phyloP scores from a whole-genome alignment of 2,329 filamentous ascomycete species.

The Escovopsis sp. region DNA sequence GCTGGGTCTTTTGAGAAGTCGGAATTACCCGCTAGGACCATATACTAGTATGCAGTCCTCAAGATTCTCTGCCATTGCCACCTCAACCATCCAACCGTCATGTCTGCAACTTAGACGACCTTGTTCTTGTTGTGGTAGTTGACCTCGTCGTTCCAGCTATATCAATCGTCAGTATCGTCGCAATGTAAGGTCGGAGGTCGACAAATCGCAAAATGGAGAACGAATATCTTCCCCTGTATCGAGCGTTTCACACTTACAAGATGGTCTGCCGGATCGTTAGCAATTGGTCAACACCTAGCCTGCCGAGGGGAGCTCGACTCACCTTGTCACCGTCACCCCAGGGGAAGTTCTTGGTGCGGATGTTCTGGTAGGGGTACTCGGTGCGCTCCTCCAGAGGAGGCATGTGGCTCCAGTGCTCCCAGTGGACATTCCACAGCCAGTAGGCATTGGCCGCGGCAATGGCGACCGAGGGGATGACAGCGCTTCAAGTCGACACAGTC shows the following conservation, averaged over 20 bases:
- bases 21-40: slow-evolving; percentile 12
- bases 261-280: slow-evolving; percentile 36
- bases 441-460: slow-evolving; percentile 71
- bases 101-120: slow-evolving; percentile 26
- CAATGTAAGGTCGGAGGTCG: background rate
- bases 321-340: slow-evolving; percentile 97
- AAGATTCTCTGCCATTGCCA: slow-evolving; percentile 15
- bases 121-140: slow-evolving; percentile 97
- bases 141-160: slow-evolving; percentile 82
- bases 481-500: slow-evolving; percentile 34
- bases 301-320: slow-evolving; percentile 9
- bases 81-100: slow-evolving; percentile 6
- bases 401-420: slow-evolving; percentile 85
- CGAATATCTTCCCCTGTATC: background rate
- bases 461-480: slow-evolving; percentile 56
- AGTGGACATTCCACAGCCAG: slow-evolving; percentile 87
- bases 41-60: slow-evolving; percentile 16
- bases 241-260: slow-evolving; percentile 17
- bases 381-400: slow-evolving; percentile 76
- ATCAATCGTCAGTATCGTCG: background rate
- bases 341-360: slow-evolving; percentile 87
- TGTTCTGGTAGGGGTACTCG: slow-evolving; percentile 97
- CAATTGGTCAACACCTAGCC: slow-evolving; percentile 1
- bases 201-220: background rate
- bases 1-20: slow-evolving; percentile 1